Evolutionary conservation across 2,329 filamentous ascomycete genomes (phyloP).

Genomic region (Paecilomyces dactylethromorphus): DNA sequence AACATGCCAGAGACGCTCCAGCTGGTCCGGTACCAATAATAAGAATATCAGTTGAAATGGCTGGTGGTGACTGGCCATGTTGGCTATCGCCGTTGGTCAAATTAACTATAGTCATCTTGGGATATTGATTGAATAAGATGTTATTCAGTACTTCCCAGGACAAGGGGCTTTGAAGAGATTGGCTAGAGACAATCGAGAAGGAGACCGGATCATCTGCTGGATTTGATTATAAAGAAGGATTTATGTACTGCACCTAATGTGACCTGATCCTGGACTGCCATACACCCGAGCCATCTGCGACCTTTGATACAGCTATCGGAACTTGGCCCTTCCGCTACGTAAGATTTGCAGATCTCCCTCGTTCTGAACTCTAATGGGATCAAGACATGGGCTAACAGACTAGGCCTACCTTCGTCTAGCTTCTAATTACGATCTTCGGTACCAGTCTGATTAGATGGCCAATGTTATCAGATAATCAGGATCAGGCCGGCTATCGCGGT

Average conservation of each 20-base stretch:
- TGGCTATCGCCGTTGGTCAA: not conserved
- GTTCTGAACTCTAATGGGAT: not conserved
- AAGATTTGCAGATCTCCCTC: not conserved
- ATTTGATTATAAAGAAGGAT: not conserved
- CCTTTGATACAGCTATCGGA: not conserved
- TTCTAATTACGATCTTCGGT: not conserved
- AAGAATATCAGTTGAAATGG: constrained; percentile 37
- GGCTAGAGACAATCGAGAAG: not conserved
- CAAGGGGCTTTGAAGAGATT: not conserved
- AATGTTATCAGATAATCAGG: not conserved
- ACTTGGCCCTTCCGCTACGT: not conserved
- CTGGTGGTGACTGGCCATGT: not conserved
- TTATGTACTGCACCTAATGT: not conserved
- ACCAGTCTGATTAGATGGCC: not conserved
- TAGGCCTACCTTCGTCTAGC: not conserved
- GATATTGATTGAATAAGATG: not conserved
- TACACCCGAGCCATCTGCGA: not conserved
- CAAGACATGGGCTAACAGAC: not conserved
- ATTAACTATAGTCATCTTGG: not conserved
- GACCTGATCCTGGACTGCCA: not conserved
- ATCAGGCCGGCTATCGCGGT: not conserved
- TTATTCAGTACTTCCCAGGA: not conserved
- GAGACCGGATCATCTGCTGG: not conserved
- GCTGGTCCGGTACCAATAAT: constrained; percentile 50
- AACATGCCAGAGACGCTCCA: constrained; percentile 49